These are phyloP conservation scores for Epichloe gansuensis DNA, from an alignment of 2,329 filamentous ascomycete species.

Conservation along the genomic window DNA sequence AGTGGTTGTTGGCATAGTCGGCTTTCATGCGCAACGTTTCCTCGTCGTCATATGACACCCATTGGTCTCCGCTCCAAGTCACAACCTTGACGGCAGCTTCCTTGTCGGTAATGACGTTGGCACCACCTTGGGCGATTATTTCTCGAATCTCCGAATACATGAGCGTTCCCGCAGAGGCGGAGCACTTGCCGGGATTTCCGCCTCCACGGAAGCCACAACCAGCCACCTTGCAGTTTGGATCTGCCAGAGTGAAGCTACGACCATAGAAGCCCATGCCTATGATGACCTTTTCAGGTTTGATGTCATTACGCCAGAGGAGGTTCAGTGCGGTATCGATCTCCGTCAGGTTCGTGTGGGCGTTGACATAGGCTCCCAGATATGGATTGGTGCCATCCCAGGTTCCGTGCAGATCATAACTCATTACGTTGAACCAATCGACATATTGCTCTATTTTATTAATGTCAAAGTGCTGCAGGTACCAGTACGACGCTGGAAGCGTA, in stretches of 20 bases:
- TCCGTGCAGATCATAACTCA: slow-evolving; percentile 34
- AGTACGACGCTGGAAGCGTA: slow-evolving; percentile 6
- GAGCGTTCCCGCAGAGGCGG: slow-evolving; percentile 17
- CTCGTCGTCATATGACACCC: slow-evolving; percentile 25
- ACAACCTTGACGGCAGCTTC: slow-evolving; percentile 18
- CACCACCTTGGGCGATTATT: too few species aligned
- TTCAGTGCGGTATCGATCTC: slow-evolving; percentile 32
- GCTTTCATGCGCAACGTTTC: slow-evolving; percentile 22
- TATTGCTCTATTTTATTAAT: slow-evolving; percentile 7
- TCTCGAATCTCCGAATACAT: slow-evolving; percentile 19
- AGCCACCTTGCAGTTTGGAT: slow-evolving; percentile 14
- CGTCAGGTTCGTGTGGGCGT: slow-evolving; percentile 34
- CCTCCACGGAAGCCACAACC: slow-evolving; percentile 19
- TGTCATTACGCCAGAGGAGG: slow-evolving; percentile 34
- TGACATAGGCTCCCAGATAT: slow-evolving; percentile 14
- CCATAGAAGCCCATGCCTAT: slow-evolving; percentile 37
- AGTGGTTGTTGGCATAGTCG: slow-evolving; percentile 17
- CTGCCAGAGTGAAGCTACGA: slow-evolving; percentile 16
- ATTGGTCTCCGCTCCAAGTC: slow-evolving; percentile 22
- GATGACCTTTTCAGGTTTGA: slow-evolving; percentile 28
- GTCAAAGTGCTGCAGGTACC: slow-evolving; percentile 10
- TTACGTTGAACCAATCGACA: slow-evolving; percentile 32
- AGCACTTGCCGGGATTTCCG: slow-evolving; percentile 17
- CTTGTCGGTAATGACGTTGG: too few species aligned
- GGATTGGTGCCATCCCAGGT: slow-evolving; percentile 24